Conservation (phyloP, 768 basidiomycete genomes). For the Leccinum imitatum region DNA sequence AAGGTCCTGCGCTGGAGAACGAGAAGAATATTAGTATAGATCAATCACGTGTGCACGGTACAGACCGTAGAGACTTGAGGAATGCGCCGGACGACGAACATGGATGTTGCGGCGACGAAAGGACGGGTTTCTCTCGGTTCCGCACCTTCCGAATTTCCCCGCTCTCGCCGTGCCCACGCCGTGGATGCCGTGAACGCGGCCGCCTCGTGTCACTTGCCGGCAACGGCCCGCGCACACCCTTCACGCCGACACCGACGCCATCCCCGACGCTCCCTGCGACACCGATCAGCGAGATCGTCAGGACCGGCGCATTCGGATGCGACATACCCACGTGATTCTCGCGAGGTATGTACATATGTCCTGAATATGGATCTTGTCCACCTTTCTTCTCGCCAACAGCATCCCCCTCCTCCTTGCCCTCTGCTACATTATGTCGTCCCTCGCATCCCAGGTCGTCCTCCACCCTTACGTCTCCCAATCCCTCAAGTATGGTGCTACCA, state of each 20-base stretch:
- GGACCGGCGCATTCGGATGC: constrained; percentile 4
- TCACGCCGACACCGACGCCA: neutral
- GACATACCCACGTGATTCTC: constrained; percentile 30
- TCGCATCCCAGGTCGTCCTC: constrained; percentile 77
- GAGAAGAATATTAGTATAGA: neutral
- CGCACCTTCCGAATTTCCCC: constrained; percentile 12
- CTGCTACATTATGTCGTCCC: constrained; percentile 29
- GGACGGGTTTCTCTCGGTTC: neutral
- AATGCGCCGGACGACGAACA: constrained; percentile 13
- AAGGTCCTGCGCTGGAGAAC: constrained; percentile 13
- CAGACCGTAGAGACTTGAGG: constrained; percentile 4
- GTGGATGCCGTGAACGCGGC: neutral
- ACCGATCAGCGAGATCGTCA: neutral
- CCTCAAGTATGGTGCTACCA: constrained; percentile 77
- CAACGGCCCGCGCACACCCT: neutral
- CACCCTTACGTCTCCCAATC: constrained; percentile 78
- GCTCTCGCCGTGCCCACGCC: neutral
- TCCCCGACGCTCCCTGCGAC: neutral
- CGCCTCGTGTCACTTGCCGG: neutral
- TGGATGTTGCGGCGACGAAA: neutral
- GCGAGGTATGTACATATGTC: constrained; percentile 11
- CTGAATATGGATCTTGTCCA: neutral
- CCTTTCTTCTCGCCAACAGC: neutral
- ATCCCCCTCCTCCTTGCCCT: constrained; percentile 16
- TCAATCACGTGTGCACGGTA: constrained; percentile 24